These are phyloP conservation scores for Hypoxylon sp. DNA, from an alignment of 2,329 filamentous ascomycete species.

Conservation along the genomic window DNA sequence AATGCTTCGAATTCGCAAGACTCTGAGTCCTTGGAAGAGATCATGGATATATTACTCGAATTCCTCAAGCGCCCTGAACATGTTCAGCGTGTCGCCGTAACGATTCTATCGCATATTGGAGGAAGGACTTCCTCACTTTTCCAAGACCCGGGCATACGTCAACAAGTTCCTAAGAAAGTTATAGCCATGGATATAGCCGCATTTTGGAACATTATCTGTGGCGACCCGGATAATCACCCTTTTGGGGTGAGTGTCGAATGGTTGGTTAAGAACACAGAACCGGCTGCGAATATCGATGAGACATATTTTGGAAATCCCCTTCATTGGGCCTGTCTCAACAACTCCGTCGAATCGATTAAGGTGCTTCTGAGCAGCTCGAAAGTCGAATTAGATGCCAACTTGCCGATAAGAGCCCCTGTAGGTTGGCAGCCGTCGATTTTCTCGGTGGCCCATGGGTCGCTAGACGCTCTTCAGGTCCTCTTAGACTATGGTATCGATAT, in stretches of 20 bases:
- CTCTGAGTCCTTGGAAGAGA: slow-evolving; percentile 5
- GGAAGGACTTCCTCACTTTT: slow-evolving; percentile 31
- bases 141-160: not conserved
- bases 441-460: slow-evolving; percentile 30
- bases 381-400: slow-evolving; percentile 23
- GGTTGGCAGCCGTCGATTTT: slow-evolving; percentile 25
- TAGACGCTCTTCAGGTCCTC: slow-evolving; percentile 32
- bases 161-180: slow-evolving; percentile 14
- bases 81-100: slow-evolving; percentile 25
- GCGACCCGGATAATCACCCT: slow-evolving; percentile 1
- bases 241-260: slow-evolving; percentile 28
- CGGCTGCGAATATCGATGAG: not conserved
- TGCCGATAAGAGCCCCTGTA: not conserved
- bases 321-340: slow-evolving; percentile 34
- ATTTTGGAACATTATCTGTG: slow-evolving; percentile 31
- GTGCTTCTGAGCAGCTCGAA: slow-evolving; percentile 23
- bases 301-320: slow-evolving; percentile 30
- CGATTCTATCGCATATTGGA: slow-evolving; percentile 22
- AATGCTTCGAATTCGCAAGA: not conserved
- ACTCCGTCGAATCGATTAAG: slow-evolving; percentile 33
- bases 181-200: slow-evolving; percentile 33
- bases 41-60: slow-evolving; percentile 16
- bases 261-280: slow-evolving; percentile 20
- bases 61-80: slow-evolving; percentile 27
- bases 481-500: slow-evolving; percentile 31